Evolutionary conservation across 192 early-diverging fungal genomes (phyloP).

Genomic region (Coemansia asiatica): DNA sequence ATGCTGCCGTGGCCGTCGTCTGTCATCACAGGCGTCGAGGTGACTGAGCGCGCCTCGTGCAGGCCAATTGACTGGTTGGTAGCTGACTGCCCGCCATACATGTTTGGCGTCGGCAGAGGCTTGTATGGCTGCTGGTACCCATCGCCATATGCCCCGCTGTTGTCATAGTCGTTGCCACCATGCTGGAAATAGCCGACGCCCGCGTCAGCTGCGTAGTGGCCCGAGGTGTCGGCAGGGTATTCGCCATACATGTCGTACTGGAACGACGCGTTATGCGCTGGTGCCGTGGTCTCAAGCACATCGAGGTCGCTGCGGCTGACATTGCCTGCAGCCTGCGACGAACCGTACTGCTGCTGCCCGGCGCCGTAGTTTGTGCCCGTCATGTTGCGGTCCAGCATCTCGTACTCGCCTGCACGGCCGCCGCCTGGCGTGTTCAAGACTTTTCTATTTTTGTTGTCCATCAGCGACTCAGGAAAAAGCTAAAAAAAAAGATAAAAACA

Average conservation of each 20-base stretch:
- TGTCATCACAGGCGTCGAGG: conserved; percentile 35
- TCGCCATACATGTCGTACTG: conserved; percentile 31
- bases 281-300: conserved; percentile 46
- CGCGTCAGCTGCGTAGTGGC: conserved; percentile 21
- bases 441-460: conserved; percentile 40
- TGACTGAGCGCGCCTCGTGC: conserved; percentile 45
- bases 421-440: conserved; percentile 5
- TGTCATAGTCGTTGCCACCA: conserved; percentile 25
- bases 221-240: neutral
- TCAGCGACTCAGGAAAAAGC: neutral
- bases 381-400: conserved; percentile 54
- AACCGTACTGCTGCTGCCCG: conserved; percentile 22
- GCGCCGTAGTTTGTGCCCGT: conserved; percentile 17
- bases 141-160: conserved; percentile 19
- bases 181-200: conserved; percentile 51
- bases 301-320: conserved; percentile 53
- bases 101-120: conserved; percentile 47
- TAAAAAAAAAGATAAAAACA: neutral
- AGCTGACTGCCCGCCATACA: conserved; percentile 8
- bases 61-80: conserved; percentile 18
- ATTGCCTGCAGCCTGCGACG: conserved; percentile 14
- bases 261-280: conserved; percentile 14
- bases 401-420: conserved; percentile 43
- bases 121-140: conserved; percentile 30
- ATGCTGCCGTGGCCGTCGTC: conserved; percentile 19